Evolutionary conservation across 192 early-diverging fungal genomes (phyloP), one percentile per base, ranked within the genome.

Genomic region (Podochytrium sp.): DNA sequence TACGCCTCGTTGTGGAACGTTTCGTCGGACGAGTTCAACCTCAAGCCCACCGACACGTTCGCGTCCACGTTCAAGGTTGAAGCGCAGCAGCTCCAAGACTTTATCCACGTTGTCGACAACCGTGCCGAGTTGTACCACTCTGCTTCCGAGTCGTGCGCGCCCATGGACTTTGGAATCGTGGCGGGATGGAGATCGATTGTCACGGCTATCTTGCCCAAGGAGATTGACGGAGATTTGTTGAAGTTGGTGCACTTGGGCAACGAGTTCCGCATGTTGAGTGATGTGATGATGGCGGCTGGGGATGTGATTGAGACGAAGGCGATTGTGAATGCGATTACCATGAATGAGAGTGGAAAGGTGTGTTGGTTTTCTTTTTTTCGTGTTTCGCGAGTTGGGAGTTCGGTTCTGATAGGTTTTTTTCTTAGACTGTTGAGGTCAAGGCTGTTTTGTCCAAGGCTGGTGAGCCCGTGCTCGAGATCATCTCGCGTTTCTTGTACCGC

Each of bases 151-250:
- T 42, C 51, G 16, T 40, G 63, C 38, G 89, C 91, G 49, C 96
- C 96, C 27, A 91, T 98, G 92, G 94, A 96, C 83, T 96, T 94
- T 83, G 94, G 92, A 62, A 98, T 98, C 66, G 93, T 95, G 60
- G 92, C 93, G 61, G 94, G 91, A 39, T 92, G 95, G 95, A 87
- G 87, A 85, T 91, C 89, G 38, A 92, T 96, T 63, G 92, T 95
- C 78, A 92, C 92, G 83, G 94, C 93, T 27, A 94, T 98, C 59
- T 87, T 95, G 85, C 93, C 95, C 57, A 92, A 93, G 80, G 91
- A 93, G 29, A 94, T 98, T 65, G 93, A 98, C 78, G 96, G 94
- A 52, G 96, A 98, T 74, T 86, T 98, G 51, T 86, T 98, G 75
- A 87, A 89, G 60, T 84, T 98, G 4, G 96, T 98, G 43, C 96